Conservation (phyloP, 2,329 filamentous ascomycete genomes). For the Trichoderma simmonsii region DNA sequence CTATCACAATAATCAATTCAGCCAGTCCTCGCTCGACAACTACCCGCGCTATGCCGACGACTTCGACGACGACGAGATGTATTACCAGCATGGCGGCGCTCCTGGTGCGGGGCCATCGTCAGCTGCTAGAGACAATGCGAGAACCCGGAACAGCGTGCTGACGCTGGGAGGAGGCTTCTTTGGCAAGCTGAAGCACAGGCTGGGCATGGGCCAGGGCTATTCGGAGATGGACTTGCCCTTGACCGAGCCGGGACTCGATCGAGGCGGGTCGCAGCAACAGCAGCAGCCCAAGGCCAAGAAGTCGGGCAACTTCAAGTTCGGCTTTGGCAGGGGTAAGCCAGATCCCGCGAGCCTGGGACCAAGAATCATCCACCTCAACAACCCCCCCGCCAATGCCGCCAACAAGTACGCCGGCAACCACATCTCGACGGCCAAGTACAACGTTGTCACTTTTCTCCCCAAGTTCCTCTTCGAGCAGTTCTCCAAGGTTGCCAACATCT, state of each 20-base stretch:
- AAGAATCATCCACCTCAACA: constrained; percentile 92
- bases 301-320: constrained; percentile 84
- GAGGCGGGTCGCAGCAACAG: constrained; percentile 33
- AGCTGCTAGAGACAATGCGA: constrained; percentile 49
- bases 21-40: constrained; percentile 80
- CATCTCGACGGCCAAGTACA: constrained; percentile 97
- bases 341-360: constrained; percentile 91
- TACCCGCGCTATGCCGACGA: constrained; percentile 90
- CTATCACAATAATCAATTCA: constrained; percentile 53
- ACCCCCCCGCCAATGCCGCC: constrained; percentile 81
- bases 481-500: constrained; percentile 97
- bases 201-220: constrained; percentile 85
- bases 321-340: constrained; percentile 77
- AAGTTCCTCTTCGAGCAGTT: constrained; percentile 99
- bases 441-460: constrained; percentile 83
- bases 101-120: constrained; percentile 54
- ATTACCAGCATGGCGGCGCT: constrained; percentile 73
- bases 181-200: constrained; percentile 81
- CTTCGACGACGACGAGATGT: constrained; percentile 77
- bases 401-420: constrained; percentile 97
- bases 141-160: constrained; percentile 84
- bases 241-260: constrained; percentile 65
- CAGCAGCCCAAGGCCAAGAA: constrained; percentile 47
- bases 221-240: constrained; percentile 98
- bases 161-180: constrained; percentile 82